phyloP scores from a whole-genome alignment of 768 basidiomycete species.

The Hemileccinum impolitum region DNA sequence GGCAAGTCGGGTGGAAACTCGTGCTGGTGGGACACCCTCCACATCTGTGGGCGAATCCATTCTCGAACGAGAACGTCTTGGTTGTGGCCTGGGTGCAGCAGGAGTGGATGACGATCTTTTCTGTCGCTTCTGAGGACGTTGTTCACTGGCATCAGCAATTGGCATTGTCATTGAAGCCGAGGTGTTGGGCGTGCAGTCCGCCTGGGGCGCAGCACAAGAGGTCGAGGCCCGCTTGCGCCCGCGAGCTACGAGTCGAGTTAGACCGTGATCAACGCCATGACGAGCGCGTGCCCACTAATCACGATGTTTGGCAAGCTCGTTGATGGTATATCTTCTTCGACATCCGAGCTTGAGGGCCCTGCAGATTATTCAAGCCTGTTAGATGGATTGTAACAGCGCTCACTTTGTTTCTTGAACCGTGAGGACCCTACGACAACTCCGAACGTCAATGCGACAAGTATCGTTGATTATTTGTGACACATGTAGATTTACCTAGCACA shows the following conservation, averaged over 20 bases:
- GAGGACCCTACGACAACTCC: conserved; percentile 11
- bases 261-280: neutral
- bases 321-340: conserved; percentile 2
- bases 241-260: conserved; percentile 11
- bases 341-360: conserved; percentile 12
- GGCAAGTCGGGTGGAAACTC: conserved; percentile 20
- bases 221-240: conserved; percentile 18
- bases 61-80: conserved; percentile 17
- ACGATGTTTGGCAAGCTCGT: conserved; percentile 6
- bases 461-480: neutral
- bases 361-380: neutral
- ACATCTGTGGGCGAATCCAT: conserved; percentile 13
- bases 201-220: neutral
- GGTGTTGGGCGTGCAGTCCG: neutral
- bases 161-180: conserved; percentile 1
- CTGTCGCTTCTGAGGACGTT: conserved; percentile 18
- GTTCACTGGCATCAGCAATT: neutral
- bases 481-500: conserved; percentile 10
- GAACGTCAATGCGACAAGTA: conserved; percentile 9
- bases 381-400: neutral
- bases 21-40: conserved; percentile 6
- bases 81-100: conserved; percentile 10
- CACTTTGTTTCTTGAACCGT: conserved; percentile 15
- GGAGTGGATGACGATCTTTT: conserved; percentile 22
- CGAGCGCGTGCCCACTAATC: conserved; percentile 10